Base-by-base conservation (phyloP, 345 rosid species). In the Tarenaya hassleriana region DNA sequence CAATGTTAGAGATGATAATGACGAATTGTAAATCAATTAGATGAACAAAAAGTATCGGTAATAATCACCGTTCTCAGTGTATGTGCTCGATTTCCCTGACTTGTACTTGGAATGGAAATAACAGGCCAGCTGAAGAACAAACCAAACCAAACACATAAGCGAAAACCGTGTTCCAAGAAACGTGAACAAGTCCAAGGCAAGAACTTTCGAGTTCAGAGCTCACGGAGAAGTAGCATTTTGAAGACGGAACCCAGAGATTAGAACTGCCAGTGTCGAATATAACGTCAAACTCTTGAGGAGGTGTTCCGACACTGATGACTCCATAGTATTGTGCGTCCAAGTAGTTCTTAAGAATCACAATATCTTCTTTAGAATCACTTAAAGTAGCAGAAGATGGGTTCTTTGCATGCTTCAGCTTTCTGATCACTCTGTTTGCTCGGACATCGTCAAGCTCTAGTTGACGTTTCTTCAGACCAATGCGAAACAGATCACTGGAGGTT, bases 171-270 rank as follows among this genome's bases (percentile, higher is more conserved):
- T 9, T 35, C 49, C 18, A 18, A 15, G 17, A 4, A 48, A n/a
- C 51, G 35, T 20, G 35, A 10, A n/a, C 45, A 44, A 17, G 50
- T 16, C 8, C 9, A 31, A 40, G 4, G 13, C 46, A 11, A 19
- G 16, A 29, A 11, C n/a, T 24, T 34, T 24, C 35, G 24, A 34
- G 37, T 29, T 41, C 13, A 31, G 29, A 57, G 68, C 89, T 79
- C 65, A 84, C 96, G 11, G 88, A 75, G 40, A 83, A 73, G 65
- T 59, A 68, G 62, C 96, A 87, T 54, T 79, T 78, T 45, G 83
- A 62, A 3, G 96, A 87, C 16, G 96, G 96, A 59, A 87, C 73
- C 96, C 96, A 87, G 38, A 87, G 83, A 57, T 87, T 84, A 34
- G 96, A 87, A 56, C 94, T 87, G 17, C 94, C 96, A 0, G 96